phyloP scores from a whole-genome alignment of 768 basidiomycete genomes.

The Suillus spraguei region DNA sequence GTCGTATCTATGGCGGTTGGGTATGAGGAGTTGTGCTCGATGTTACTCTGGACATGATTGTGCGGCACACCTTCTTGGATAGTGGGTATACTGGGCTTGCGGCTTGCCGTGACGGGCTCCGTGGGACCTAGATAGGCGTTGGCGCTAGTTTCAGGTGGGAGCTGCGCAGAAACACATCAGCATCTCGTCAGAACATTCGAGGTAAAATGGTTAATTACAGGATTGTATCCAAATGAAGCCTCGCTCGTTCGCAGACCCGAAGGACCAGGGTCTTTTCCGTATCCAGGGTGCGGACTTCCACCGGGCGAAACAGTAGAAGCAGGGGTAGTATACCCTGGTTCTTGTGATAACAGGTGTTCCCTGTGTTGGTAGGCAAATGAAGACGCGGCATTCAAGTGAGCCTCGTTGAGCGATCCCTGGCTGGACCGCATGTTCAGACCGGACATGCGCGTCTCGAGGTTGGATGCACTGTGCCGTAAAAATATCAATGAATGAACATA shows the following conservation, averaged over 20 bases:
- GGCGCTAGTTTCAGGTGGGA: slow-evolving; percentile 8
- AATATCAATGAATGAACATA: slow-evolving; percentile 13
- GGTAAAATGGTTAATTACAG: slow-evolving; percentile 16
- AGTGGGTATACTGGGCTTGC: slow-evolving; percentile 26
- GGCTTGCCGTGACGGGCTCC: slow-evolving; percentile 24
- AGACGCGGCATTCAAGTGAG: slow-evolving; percentile 23
- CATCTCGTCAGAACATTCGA: background rate
- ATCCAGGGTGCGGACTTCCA: slow-evolving; percentile 34
- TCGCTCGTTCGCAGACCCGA: slow-evolving; percentile 27
- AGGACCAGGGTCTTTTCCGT: slow-evolving; percentile 25
- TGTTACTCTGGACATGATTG: slow-evolving; percentile 23
- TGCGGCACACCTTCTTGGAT: slow-evolving; percentile 24
- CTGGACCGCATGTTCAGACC: slow-evolving; percentile 37
- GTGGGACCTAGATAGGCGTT: slow-evolving; percentile 26
- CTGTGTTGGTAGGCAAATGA: slow-evolving; percentile 21
- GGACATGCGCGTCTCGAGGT: slow-evolving; percentile 34
- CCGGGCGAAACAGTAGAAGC: slow-evolving; percentile 47
- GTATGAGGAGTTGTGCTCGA: slow-evolving; percentile 16
- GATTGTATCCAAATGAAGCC: slow-evolving; percentile 27
- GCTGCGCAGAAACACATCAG: background rate
- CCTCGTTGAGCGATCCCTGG: slow-evolving; percentile 34
- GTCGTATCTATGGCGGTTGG: slow-evolving; percentile 19
- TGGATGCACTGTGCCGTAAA: slow-evolving; percentile 30
- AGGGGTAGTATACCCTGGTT: slow-evolving; percentile 44
- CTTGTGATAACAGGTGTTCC: slow-evolving; percentile 29